Evolutionary conservation across 352 stramenopile genomes (phyloP).

Genomic region (Pythium aquatile): DNA sequence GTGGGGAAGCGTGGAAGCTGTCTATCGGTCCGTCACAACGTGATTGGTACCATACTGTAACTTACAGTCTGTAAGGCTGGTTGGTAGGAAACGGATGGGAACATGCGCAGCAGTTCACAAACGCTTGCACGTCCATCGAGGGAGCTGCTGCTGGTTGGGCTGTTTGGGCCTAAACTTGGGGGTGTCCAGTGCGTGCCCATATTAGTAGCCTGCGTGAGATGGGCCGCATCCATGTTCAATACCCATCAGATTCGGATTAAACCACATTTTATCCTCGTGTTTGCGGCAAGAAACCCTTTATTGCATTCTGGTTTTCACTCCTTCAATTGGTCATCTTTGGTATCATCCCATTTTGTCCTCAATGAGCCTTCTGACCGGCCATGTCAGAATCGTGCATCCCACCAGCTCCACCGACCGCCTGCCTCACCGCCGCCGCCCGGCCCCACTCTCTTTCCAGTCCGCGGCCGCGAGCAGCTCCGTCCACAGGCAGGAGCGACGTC

Average conservation of each 20-base stretch:
- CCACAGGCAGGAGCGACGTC: neutral
- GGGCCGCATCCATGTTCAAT: constrained; percentile 1
- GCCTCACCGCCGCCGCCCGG: constrained; percentile 21
- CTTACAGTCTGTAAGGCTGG: too few species aligned
- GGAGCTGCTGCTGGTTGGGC: too few species aligned
- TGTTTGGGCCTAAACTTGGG: neutral
- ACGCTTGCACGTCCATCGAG: neutral
- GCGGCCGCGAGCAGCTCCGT: neutral
- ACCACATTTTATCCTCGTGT: too few species aligned
- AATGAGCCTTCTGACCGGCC: neutral
- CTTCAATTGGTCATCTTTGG: neutral
- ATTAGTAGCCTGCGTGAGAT: constrained; percentile 14
- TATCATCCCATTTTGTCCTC: neutral
- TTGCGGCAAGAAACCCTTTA: too few species aligned
- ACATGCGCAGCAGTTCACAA: neutral
- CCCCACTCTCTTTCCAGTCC: constrained; percentile 7
- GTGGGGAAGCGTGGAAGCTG: too few species aligned
- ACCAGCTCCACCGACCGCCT: constrained; percentile 6
- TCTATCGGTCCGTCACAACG: too few species aligned
- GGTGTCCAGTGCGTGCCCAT: constrained; percentile 5
- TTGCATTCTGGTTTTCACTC: too few species aligned
- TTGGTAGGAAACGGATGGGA: neutral
- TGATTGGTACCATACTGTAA: too few species aligned
- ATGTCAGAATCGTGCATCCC: neutral
- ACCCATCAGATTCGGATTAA: neutral